phyloP scores from a whole-genome alignment of 495 filamentous ascomycete species.

The Hypoxylon fuscum region DNA sequence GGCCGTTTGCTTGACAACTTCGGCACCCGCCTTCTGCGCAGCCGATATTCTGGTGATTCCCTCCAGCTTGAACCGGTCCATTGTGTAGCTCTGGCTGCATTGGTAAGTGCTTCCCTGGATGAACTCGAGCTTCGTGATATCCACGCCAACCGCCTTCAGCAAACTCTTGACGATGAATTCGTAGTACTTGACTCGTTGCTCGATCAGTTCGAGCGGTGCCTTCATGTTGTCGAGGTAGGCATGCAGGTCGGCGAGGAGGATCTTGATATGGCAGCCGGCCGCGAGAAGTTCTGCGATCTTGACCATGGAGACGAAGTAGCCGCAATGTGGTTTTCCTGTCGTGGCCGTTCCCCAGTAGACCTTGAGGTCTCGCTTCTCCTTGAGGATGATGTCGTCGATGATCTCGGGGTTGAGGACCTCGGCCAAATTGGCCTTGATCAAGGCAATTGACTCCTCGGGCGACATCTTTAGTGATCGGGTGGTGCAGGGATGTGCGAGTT shows the following conservation, averaged over 20 bases:
- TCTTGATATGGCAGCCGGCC: conserved; percentile 81
- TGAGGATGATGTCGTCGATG: conserved; percentile 74
- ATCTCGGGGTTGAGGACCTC: conserved; percentile 90
- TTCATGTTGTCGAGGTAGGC: conserved; percentile 86
- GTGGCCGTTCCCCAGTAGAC: conserved; percentile 94
- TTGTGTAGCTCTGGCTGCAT: conserved; percentile 69
- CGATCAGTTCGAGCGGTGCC: conserved; percentile 87
- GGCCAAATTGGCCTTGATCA: conserved; percentile 82
- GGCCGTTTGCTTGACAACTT: conserved; percentile 89
- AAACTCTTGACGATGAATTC: conserved; percentile 69
- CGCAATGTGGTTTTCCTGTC: conserved; percentile 80
- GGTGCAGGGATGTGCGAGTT: not conserved
- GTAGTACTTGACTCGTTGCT: conserved; percentile 79
- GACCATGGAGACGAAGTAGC: conserved; percentile 85
- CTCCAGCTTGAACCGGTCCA: conserved; percentile 76
- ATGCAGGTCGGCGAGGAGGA: conserved; percentile 85
- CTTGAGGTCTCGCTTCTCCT: conserved; percentile 72
- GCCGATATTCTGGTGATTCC: conserved; percentile 70
- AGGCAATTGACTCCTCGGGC: conserved; percentile 59
- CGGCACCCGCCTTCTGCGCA: conserved; percentile 86
- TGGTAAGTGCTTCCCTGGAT: conserved; percentile 90
- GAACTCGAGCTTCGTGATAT: conserved; percentile 81
- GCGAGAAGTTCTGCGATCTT: conserved; percentile 90
- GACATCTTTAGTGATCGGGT: conserved; percentile 21
- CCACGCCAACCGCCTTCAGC: conserved; percentile 74